phyloP scores from a whole-genome alignment of 2,329 filamentous ascomycete species.

The Gaeumannomyces sp. region DNA sequence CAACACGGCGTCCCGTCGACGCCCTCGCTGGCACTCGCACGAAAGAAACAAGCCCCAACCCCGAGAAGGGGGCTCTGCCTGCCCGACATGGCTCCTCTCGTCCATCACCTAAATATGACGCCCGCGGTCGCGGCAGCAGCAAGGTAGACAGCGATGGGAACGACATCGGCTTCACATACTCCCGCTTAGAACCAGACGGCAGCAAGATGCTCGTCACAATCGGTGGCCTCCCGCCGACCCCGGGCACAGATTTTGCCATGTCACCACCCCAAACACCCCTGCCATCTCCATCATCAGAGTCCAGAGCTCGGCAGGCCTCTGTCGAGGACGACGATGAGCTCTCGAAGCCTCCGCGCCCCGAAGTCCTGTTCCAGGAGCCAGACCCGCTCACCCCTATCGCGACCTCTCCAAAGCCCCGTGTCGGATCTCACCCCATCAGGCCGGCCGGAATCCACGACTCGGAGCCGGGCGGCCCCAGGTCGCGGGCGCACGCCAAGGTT shows the following conservation, averaged over 20 bases:
- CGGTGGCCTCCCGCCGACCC: background rate
- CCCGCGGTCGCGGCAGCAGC: background rate
- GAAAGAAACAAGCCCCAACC: background rate
- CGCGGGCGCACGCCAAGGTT: constrained; percentile 23
- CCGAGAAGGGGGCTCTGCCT: background rate
- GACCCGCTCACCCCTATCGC: constrained; percentile 1
- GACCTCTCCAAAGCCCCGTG: background rate
- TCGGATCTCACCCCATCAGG: constrained; percentile 17
- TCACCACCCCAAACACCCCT: background rate
- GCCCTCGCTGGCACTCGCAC: background rate
- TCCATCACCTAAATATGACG: background rate
- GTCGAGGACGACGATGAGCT: constrained; percentile 12
- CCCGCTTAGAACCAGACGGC: background rate
- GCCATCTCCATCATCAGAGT: background rate
- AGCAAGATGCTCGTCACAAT: background rate
- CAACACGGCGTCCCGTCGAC: background rate
- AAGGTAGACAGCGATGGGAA: background rate
- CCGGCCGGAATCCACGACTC: constrained; percentile 25
- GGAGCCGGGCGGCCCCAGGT: constrained; percentile 27
- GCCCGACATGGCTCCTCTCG: background rate
- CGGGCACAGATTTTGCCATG: background rate
- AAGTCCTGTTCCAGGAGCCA: constrained; percentile 3
- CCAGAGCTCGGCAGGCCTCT: background rate
- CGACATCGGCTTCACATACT: background rate
- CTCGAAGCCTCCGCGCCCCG: constrained; percentile 3